Evolutionary conservation across 2,329 filamentous ascomycete genomes (phyloP), one percentile per base, ranked within the genome.

Genomic region (Chrysosporium keratinophilum): DNA sequence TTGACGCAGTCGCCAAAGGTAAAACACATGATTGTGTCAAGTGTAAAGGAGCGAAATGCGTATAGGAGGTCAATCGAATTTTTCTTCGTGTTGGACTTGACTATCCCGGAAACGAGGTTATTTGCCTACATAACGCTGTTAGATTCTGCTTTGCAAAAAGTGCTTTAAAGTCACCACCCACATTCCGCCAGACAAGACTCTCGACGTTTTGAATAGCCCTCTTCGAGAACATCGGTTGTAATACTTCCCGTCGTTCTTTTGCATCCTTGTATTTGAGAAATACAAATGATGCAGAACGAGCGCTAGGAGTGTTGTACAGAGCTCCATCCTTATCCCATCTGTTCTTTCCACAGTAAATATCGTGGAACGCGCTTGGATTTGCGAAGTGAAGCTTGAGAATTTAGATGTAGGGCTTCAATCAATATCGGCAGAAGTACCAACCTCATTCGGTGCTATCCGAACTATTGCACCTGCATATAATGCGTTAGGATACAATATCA

Each of bases 1-100:
- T 35, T 35, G 6, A 46, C 31, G 14, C 44, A 34, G 28, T 15
- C 33, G 12, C 44, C 44, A 28, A 46, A 34, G 23, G 44, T 46
- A 23, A 46, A 46, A 7, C 44, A 6, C 44, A 34, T 46, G 44
- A 46, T 46, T 5, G 44, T 46, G 15, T 46, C 44, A 1, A 46
- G 44, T n/a, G 44, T 46, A n/a, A 34, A 46, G 44, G 44, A 46
- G 44, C 44, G 44, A 28, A 46, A 46, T 15, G 44, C 44, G n/a
- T 46, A 46, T 14, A 46, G 44, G 14, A 46, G 28, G 15, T 46
- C 44, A 10, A 46, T n/a, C 4, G 44, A 46, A 12, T 10, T 1
- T 34, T n/a, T n/a, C 15, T 7, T 17, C 10, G 23, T 15, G 15
- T 46, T 46, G 31, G 31, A 10, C 12, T 46, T 46, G 23, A 28